Evolutionary conservation across 345 rosid genomes (phyloP).

Genomic region (Sapria himalayana): DNA sequence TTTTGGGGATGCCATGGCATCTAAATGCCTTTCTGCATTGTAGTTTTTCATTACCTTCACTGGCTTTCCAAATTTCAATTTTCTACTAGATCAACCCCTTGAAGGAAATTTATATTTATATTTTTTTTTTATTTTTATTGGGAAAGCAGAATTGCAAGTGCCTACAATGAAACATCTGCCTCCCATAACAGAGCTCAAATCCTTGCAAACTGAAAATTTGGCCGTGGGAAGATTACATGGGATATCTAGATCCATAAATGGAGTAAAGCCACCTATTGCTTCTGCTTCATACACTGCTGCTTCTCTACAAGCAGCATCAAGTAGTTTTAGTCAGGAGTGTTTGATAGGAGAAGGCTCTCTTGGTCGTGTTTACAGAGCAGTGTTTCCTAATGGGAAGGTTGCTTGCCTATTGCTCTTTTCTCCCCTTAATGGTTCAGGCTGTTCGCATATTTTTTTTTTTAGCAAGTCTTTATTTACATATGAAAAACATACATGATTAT

Average conservation of each 20-base stretch:
- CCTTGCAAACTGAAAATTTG: constrained; percentile 52
- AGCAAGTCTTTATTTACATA: no score
- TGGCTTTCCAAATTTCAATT: no score
- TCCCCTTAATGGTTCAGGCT: neutral
- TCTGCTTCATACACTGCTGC: constrained; percentile 71
- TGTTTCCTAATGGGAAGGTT: constrained; percentile 80
- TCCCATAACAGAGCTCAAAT: constrained; percentile 50
- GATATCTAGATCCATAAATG: constrained; percentile 48
- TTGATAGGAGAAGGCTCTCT: constrained; percentile 91
- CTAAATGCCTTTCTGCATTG: no score
- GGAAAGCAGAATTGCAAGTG: constrained; percentile 31
- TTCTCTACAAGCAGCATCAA: constrained; percentile 70
- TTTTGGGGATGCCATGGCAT: no score
- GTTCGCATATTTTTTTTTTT: no score
- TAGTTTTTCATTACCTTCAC: no score
- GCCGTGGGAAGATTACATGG: constrained; percentile 33
- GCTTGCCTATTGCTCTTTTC: neutral
- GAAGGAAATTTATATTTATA: no score
- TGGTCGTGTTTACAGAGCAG: constrained; percentile 93
- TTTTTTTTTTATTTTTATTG: constrained; percentile 14
- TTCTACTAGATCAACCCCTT: no score
- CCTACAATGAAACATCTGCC: constrained; percentile 43
- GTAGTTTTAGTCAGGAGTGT: constrained; percentile 85
- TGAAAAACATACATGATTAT: no score
- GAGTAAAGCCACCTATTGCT: constrained; percentile 54